Evolutionary conservation across 805 yeast genomes (phyloP).

Genomic region (Wickerhamiella sorbophila): DNA sequence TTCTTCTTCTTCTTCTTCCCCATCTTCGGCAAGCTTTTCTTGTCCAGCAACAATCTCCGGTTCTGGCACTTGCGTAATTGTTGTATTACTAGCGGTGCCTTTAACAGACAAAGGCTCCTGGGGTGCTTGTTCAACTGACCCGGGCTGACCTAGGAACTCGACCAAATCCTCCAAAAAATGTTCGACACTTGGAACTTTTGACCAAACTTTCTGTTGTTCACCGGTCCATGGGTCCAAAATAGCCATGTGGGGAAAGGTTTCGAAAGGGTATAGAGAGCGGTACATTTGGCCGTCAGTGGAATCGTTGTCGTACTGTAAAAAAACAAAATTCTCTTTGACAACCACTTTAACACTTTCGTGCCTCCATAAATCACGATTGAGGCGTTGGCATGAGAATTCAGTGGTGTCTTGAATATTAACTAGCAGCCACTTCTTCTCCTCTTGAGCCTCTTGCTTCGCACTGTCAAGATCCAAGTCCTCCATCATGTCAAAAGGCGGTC

Average conservation of each 20-base stretch:
- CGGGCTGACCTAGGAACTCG: slow-evolving; percentile 37
- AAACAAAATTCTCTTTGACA: slow-evolving; percentile 57
- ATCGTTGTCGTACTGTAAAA: slow-evolving; percentile 72
- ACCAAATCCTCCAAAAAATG: slow-evolving; percentile 54
- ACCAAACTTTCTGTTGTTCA: slow-evolving; percentile 70
- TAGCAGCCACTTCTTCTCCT: slow-evolving; percentile 61
- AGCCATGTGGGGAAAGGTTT: slow-evolving; percentile 69
- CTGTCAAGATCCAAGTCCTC: slow-evolving; percentile 49
- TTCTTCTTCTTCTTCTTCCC: neutral
- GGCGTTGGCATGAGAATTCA: slow-evolving; percentile 75
- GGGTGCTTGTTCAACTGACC: neutral
- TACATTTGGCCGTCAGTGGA: slow-evolving; percentile 63
- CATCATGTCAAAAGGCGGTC: slow-evolving; percentile 90
- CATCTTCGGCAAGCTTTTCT: neutral
- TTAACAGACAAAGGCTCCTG: neutral
- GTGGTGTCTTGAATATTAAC: slow-evolving; percentile 76
- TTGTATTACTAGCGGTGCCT: neutral
- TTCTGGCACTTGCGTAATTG: neutral
- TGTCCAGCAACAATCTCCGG: too few species aligned
- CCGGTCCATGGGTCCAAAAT: slow-evolving; percentile 93
- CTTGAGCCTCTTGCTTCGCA: slow-evolving; percentile 57
- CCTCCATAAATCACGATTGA: slow-evolving; percentile 92
- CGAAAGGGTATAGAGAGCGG: slow-evolving; percentile 55
- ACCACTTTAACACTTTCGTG: slow-evolving; percentile 45
- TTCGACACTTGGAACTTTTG: slow-evolving; percentile 42